Conservation (phyloP, 2,329 filamentous ascomycete species). For the Phaeosphaeria sp. region DNA sequence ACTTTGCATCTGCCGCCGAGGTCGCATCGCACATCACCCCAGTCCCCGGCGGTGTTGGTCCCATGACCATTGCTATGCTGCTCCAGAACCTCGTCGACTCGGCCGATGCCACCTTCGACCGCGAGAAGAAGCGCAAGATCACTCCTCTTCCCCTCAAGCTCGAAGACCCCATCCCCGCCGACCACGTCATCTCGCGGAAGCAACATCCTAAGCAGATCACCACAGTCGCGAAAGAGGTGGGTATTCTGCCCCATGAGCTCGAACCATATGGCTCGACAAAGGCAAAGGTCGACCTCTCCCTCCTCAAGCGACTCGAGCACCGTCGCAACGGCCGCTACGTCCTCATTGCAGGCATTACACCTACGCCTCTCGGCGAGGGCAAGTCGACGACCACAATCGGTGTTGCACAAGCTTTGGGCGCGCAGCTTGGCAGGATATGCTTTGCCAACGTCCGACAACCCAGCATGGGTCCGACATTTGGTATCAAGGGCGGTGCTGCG, state of each 20-base stretch:
- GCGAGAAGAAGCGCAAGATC: constrained; percentile 80
- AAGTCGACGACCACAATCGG: constrained; percentile 99
- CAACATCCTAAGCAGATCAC: constrained; percentile 94
- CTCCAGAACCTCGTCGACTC: constrained; percentile 93
- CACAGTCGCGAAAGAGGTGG: constrained; percentile 81
- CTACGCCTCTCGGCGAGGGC: constrained; percentile 93
- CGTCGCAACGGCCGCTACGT: constrained; percentile 89
- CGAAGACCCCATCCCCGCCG: constrained; percentile 83
- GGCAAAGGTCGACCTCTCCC: constrained; percentile 86
- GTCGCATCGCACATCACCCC: constrained; percentile 94
- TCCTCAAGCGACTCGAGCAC: constrained; percentile 85
- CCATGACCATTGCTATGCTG: constrained; percentile 99
- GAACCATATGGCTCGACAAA: constrained; percentile 96
- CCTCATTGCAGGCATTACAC: constrained; percentile 93
- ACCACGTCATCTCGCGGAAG: constrained; percentile 88
- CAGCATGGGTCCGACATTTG: constrained; percentile 96
- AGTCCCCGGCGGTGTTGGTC: constrained; percentile 93
- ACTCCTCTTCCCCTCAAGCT: constrained; percentile 84
- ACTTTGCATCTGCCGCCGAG: constrained; percentile 82
- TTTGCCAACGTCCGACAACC: constrained; percentile 98
- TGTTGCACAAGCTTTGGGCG: constrained; percentile 88
- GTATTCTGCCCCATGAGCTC: constrained; percentile 85
- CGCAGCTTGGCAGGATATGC: constrained; percentile 82
- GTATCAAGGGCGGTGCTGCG: constrained; percentile 97
- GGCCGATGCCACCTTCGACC: constrained; percentile 80